These are phyloP conservation scores for Nicotiana benthamiana DNA, from an alignment of 257 asterid genomes.

Conservation along the genomic window DNA sequence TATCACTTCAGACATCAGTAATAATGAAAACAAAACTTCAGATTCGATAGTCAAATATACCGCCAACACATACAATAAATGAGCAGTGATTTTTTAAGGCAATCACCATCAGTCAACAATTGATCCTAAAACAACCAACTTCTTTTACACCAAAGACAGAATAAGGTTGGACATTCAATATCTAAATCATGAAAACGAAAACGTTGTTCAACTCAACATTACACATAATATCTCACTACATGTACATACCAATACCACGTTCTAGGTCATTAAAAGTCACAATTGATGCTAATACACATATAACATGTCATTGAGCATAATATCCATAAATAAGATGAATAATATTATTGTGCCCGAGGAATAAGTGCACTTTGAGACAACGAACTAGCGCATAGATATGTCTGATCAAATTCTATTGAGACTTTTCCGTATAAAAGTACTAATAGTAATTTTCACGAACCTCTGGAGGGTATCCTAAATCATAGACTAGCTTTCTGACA, in stretches of 20 bases:
- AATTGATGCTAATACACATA: neutral
- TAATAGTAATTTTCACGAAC: slow-evolving; percentile 26
- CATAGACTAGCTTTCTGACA: slow-evolving; percentile 73
- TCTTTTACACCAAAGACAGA: neutral
- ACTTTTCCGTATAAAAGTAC: neutral
- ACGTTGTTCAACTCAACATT: neutral
- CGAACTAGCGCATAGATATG: neutral
- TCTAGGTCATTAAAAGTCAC: neutral
- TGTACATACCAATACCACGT: neutral
- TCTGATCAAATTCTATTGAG: neutral
- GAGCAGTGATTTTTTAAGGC: neutral
- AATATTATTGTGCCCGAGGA: neutral
- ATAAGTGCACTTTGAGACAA: neutral
- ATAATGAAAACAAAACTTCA: neutral
- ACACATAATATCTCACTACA: neutral
- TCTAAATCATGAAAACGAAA: neutral
- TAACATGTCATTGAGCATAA: neutral
- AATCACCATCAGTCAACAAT: neutral
- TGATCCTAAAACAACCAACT: neutral
- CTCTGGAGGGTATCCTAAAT: slow-evolving; percentile 86
- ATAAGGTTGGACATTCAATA: neutral
- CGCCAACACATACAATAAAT: neutral
- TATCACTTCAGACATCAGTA: neutral
- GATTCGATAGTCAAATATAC: neutral
- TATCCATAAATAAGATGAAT: neutral